Conservation (phyloP, 768 basidiomycete species). For the Crassisporium funariophilum region DNA sequence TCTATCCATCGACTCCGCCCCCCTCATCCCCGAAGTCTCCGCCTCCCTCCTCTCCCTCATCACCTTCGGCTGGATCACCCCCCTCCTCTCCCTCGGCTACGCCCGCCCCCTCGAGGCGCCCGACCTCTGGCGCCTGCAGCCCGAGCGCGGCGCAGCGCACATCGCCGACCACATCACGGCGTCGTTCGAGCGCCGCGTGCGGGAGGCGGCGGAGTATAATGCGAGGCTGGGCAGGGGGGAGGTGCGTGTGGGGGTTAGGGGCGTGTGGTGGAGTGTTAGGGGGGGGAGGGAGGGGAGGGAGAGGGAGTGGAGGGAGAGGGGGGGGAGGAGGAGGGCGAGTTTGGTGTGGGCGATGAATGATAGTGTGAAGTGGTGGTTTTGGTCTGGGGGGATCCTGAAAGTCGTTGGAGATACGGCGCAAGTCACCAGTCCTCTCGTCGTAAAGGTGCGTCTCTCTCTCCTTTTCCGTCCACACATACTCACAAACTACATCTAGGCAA, state of each 20-base stretch:
- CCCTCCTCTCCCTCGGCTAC: constrained; percentile 74
- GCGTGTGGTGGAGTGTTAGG: constrained; percentile 61
- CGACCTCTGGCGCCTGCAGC: constrained; percentile 80
- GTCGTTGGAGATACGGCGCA: constrained; percentile 71
- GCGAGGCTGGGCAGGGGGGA: constrained; percentile 64
- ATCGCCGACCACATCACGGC: constrained; percentile 64
- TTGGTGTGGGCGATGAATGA: constrained; percentile 74
- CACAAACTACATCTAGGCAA: too few species aligned
- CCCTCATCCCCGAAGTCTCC: constrained; percentile 63
- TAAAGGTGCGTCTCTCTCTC: constrained; percentile 58
- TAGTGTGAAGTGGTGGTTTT: constrained; percentile 77
- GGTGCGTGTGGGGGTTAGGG: constrained; percentile 54
- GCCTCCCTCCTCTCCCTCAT: constrained; percentile 62
- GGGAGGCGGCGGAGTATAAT: constrained; percentile 72
- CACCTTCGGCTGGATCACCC: constrained; percentile 77
- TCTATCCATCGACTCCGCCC: constrained; percentile 59
- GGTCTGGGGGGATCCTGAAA: constrained; percentile 64
- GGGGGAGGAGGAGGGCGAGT: constrained; percentile 65
- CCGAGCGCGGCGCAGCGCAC: constrained; percentile 54
- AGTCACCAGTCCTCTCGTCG: constrained; percentile 73
- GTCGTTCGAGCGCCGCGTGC: constrained; percentile 62
- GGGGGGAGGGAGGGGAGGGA: constrained; percentile 57
- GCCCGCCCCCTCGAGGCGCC: constrained; percentile 77
- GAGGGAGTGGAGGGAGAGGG: constrained; percentile 61
- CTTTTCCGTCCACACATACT: background rate